Evolutionary conservation across 2,329 filamentous ascomycete genomes (phyloP), one percentile per base, ranked within the genome.

Genomic region (Magnaporthales sp.): DNA sequence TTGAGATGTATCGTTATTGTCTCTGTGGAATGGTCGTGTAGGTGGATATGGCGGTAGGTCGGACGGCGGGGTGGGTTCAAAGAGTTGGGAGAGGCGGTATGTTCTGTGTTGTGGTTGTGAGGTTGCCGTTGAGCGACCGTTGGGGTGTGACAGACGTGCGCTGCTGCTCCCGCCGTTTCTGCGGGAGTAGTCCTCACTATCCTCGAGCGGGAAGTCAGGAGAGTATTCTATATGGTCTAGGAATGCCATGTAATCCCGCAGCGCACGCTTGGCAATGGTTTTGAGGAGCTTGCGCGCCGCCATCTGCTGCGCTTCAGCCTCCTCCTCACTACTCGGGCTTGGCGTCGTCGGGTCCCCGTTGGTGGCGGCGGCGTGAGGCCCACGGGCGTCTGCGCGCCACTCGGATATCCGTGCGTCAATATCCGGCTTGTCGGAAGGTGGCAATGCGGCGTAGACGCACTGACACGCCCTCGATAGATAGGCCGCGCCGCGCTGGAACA

Each of bases 221-320:
- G 91, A 91, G 76, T 95, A 95, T 72, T 95, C 90, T 69, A 95
- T 88, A 68, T 88, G 81, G 0, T 87, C 86, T 54, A 96, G 79
- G 73, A 91, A 95, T 26, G 84, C 80, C 71, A 88, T 80, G 74
- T 91, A 93, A 77, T 95, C 91, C 68, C 89, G 84, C 26, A 95
- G 77, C 0, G 91, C 91, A 66, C 88, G 85, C 76, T 91, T 93
- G 3, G 91, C 91, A 76, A 90, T 88, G 0, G 83, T 82, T 71
- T 91, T 91, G 70, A 94, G 89, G 29, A 84, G 78, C 75, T 90
- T 92, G 61, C 89, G 84, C 61, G 85, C 84, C 69, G 90, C 86
- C 27, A 86, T 75, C 66, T 83, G 80, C 65, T 75, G 78, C 60
- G 67, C 69, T 54, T 81, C 77, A 15, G 78, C 80, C 69, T 83